Evolutionary conservation across 208 protist genomes (phyloP).

Genomic region (Leishmania aethiopica): DNA sequence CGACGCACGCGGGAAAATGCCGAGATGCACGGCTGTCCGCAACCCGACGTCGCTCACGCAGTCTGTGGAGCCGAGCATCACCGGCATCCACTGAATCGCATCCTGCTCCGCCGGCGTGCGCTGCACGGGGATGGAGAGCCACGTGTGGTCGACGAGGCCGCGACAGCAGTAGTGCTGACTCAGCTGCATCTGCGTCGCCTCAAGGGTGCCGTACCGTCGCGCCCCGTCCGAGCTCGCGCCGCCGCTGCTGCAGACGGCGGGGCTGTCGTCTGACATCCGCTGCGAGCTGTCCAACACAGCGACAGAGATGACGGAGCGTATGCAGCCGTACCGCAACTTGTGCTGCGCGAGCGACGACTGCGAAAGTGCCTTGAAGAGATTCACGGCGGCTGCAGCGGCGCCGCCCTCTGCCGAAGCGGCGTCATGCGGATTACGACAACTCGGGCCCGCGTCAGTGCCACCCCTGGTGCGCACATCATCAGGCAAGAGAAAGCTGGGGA

Average conservation of each 20-base stretch:
- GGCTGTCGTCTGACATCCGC: not conserved
- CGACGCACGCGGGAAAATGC: conserved; percentile 45
- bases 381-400: conserved; percentile 27
- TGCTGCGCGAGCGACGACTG: conserved; percentile 73
- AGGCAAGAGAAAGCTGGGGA: conserved; percentile 33
- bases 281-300: conserved; percentile 49
- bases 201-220: not conserved
- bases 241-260: not conserved
- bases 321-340: conserved; percentile 61
- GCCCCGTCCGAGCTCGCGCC: not conserved
- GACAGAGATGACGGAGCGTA: conserved; percentile 68
- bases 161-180: conserved; percentile 43
- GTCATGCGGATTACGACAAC: not conserved
- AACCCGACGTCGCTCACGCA: conserved; percentile 67
- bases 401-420: not conserved
- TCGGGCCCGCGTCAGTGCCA: not conserved
- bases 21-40: conserved; percentile 72
- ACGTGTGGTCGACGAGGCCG: conserved; percentile 72
- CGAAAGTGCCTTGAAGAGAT: conserved; percentile 60
- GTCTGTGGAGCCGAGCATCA: conserved; percentile 68
- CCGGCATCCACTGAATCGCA: conserved; percentile 71
- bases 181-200: conserved; percentile 6
- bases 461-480: not conserved
- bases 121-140: conserved; percentile 67
- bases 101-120: conserved; percentile 47